Evolutionary conservation across 2,329 filamentous ascomycete species (phyloP), one percentile per base, ranked within the genome.

Genomic region (Paecilomyces niveus): DNA sequence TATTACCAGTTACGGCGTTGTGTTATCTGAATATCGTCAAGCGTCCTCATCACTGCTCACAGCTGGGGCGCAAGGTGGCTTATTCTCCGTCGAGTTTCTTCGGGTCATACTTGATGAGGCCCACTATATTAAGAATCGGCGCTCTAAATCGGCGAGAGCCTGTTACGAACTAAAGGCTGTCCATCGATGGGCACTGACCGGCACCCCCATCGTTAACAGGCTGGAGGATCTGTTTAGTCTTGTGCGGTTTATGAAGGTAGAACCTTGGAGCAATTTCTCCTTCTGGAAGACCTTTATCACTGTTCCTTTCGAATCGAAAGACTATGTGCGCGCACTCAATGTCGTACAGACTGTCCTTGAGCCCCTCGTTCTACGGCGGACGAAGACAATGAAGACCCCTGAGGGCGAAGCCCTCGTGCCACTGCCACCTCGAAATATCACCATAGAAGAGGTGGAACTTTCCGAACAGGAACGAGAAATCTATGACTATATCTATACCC

Each of bases 261-360:
- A 97, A 71, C 94, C 94, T 0, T 99, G 94, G 94, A 94, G 89
- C 68, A 97, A 97, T 72, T 99, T 99, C 73, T 96, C 92, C 0
- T 99, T 96, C 76, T 99, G 94, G 94, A 92, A 92, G 71, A 97
- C 94, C 0, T 99, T 99, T 72, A 97, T 99, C 69, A 99, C 94
- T 0, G 88, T 96, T 1, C 94, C 94, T 0, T 99, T 99, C 63
- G 94, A 99, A 72, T 93, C 91, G 0, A 94, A 94, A 64, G 89
- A 99, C 62, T 97, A 96, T 70, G 85, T 97, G 65, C 87, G 92
- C 3, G 94, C 94, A 0, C 80, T 99, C 7, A 94, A 97, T 70
- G 94, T 99, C 1, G 94, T 99, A 1, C 94, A 99, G 71, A 99
- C 93, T 0, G 93, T 99, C 0, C 78, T 99, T 4, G 94, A 99